Conservation (phyloP, 768 basidiomycete species). For the Inosperma sp. region DNA sequence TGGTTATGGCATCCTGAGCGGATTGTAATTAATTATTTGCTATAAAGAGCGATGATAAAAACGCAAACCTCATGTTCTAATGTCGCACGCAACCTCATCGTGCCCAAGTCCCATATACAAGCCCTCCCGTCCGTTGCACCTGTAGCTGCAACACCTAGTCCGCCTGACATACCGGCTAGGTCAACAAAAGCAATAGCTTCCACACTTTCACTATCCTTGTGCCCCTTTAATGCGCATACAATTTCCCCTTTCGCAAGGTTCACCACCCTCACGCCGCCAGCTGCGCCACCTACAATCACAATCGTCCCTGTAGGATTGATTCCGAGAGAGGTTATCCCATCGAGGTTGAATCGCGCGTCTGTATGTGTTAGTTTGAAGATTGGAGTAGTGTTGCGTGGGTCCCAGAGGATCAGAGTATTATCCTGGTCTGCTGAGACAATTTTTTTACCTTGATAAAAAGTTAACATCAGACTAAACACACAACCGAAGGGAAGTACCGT, state of each 20-base stretch:
- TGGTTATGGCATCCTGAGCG: constrained; percentile 83
- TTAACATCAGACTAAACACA: not conserved
- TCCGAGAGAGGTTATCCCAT: constrained; percentile 82
- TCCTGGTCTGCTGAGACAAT: constrained; percentile 85
- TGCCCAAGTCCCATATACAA: constrained; percentile 91
- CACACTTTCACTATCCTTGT: constrained; percentile 82
- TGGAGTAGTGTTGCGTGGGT: constrained; percentile 74
- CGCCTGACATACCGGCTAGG: constrained; percentile 47
- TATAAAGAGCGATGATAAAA: not conserved
- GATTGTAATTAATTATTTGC: constrained; percentile 7
- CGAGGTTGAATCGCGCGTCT: constrained; percentile 73
- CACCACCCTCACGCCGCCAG: constrained; percentile 82
- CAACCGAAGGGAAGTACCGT: constrained; percentile 46
- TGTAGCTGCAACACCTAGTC: constrained; percentile 67
- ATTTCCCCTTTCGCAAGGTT: constrained; percentile 85
- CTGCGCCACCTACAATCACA: constrained; percentile 85
- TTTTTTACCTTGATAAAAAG: constrained; percentile 58
- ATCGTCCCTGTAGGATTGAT: constrained; percentile 83
- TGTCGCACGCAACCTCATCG: constrained; percentile 78
- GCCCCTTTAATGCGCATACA: constrained; percentile 72
- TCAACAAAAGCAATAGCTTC: constrained; percentile 85
- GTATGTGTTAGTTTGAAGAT: constrained; percentile 72
- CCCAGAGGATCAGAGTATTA: constrained; percentile 85
- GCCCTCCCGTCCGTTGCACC: constrained; percentile 93
- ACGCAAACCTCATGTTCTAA: constrained; percentile 71